Base-by-base conservation (phyloP, 306 rosid species). In the Fragaria ananassa region DNA sequence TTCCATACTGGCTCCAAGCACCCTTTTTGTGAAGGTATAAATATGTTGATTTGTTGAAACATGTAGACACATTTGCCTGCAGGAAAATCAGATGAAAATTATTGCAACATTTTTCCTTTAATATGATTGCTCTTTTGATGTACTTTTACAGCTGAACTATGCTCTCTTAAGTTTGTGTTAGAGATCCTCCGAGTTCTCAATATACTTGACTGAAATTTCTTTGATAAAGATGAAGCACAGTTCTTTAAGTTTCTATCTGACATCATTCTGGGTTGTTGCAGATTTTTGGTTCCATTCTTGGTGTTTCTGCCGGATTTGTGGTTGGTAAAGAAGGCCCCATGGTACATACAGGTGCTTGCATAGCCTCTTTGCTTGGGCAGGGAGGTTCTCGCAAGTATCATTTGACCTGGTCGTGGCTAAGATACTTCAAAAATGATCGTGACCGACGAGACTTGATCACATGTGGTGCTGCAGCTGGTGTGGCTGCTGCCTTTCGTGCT, bases 291-390 rank as follows among this genome's bases (percentile, higher is more conserved):
- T 93, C 98, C 23, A 79, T 93, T 79, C 84, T 93, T 37, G 91
- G 93, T 27, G 98, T 93, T 60, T 88, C 96, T 1, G 96, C 91
- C 3, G 98, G 98, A 57, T 89, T 90, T 81, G 89, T 85, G 82
- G 96, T 93, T 83, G 98, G 98, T 31, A 93, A 93, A 76, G 98
- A 93, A 89, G 98, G 98, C 34, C 98, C 98, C 35, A 90, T 93
- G 96, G 98, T 93, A 47, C 98, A 93, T 67, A 90, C 98, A 17
- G 98, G 98, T 85, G 90, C 98, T 35, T 93, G 98, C 84, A 85
- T 93, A 77, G 96, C 90, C 74, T 83, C 88, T 74, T 82, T 93
- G 71, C 96, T 93, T 35, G 96, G 96, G 64, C 98, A 91, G 73
- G 96, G 94, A 31, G 96, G 96, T 72, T 93, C 97, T 61, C 79